phyloP scores from a whole-genome alignment of 176 grass and related monocot genomes.

The Oryza officinalis region DNA sequence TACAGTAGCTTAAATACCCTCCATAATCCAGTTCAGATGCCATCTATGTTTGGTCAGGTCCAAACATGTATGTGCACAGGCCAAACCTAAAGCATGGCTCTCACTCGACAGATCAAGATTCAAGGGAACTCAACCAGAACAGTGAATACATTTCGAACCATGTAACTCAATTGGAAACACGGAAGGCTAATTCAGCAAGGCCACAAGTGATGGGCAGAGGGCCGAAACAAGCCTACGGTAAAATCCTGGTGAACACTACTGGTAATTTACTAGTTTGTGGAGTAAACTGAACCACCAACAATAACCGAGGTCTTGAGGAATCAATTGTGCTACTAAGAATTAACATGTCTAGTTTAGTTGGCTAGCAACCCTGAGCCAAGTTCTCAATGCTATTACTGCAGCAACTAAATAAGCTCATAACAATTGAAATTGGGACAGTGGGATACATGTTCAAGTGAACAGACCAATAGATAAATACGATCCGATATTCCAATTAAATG shows the following conservation, averaged over 20 bases:
- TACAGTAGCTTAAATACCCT: background rate
- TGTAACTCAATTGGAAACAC: background rate
- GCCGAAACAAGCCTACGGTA: background rate
- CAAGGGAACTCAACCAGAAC: background rate
- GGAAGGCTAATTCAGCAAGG: background rate
- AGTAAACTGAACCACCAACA: background rate
- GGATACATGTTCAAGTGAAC: background rate
- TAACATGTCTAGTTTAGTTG: background rate
- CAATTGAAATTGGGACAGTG: background rate
- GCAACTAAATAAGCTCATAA: background rate
- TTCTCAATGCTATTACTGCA: background rate
- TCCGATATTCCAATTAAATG: background rate
- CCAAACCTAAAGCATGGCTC: background rate
- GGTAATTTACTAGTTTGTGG: background rate
- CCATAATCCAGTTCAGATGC: background rate
- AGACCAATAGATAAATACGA: constrained; percentile 6
- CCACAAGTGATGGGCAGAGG: background rate
- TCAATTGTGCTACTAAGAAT: background rate
- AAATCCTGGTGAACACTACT: background rate
- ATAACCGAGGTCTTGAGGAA: background rate
- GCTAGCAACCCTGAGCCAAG: background rate
- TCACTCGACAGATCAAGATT: background rate
- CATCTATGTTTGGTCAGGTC: background rate
- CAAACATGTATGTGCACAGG: background rate
- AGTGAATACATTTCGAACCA: background rate